Evolutionary conservation across 768 basidiomycete species (phyloP).

Genomic region (Agrocybe praecox): DNA sequence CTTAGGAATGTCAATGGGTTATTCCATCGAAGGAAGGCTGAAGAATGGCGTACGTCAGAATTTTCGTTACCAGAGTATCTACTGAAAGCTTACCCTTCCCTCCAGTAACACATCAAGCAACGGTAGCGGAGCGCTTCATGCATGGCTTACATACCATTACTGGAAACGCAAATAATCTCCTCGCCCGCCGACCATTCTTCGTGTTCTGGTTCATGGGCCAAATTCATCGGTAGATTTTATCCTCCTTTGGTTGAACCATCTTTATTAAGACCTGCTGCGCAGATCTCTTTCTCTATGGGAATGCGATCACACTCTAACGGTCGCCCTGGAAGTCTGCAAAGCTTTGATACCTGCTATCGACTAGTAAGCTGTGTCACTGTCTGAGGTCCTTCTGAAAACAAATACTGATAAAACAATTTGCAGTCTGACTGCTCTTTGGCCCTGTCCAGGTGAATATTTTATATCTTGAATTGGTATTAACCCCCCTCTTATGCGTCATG

Average conservation of each 20-base stretch:
- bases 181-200: conserved; percentile 66
- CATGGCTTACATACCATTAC: conserved; percentile 62
- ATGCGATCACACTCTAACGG: conserved; percentile 54
- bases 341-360: conserved; percentile 63
- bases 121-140: conserved; percentile 62
- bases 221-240: conserved; percentile 49
- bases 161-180: conserved; percentile 47
- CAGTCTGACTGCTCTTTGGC: conserved; percentile 62
- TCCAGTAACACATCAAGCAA: conserved; percentile 62
- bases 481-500: conserved; percentile 15
- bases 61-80: conserved; percentile 10
- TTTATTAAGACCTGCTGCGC: conserved; percentile 6
- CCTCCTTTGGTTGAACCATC: background rate
- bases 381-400: background rate
- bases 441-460: conserved; percentile 53
- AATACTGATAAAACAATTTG: conserved; percentile 6
- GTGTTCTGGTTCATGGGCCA: conserved; percentile 80
- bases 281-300: conserved; percentile 65
- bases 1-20: conserved; percentile 44
- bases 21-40: conserved; percentile 58
- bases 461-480: background rate
- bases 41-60: conserved; percentile 62
- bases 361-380: conserved; percentile 36
- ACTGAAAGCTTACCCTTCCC: conserved; percentile 1
- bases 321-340: conserved; percentile 66